Evolutionary conservation across 495 filamentous ascomycete species (phyloP).

Genomic region (Hypoxylon lienhwacheense): DNA sequence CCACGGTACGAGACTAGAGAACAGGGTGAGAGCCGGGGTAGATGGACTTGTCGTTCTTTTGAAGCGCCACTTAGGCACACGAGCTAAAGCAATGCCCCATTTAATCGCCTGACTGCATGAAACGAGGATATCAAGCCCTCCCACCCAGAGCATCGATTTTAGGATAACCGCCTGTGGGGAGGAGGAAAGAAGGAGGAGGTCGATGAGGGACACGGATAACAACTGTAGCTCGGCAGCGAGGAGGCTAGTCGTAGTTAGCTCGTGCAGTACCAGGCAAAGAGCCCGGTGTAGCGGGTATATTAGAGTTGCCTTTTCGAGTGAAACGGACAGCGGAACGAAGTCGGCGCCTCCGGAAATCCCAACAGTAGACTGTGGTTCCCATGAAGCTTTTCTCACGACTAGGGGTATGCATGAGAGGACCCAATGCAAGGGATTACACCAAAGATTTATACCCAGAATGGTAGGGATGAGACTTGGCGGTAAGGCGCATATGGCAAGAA

Average conservation of each 20-base stretch:
- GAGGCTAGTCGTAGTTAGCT: slow-evolving; percentile 84
- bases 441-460: slow-evolving; percentile 12
- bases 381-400: slow-evolving; percentile 34
- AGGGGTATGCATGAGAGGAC: slow-evolving; percentile 65
- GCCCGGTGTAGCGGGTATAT: slow-evolving; percentile 87
- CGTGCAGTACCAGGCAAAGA: slow-evolving; percentile 70
- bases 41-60: slow-evolving; percentile 48
- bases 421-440: slow-evolving; percentile 70
- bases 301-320: slow-evolving; percentile 64
- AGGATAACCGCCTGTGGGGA: slow-evolving; percentile 87
- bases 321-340: slow-evolving; percentile 31
- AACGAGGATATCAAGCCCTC: slow-evolving; percentile 74
- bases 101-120: slow-evolving; percentile 73
- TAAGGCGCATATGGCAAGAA: slow-evolving; percentile 76
- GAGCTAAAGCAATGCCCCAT: slow-evolving; percentile 82
- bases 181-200: slow-evolving; percentile 72
- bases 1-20: slow-evolving; percentile 38
- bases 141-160: slow-evolving; percentile 82
- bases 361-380: background rate
- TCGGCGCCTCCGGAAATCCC: background rate
- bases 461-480: slow-evolving; percentile 74
- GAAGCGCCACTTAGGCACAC: slow-evolving; percentile 91
- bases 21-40: slow-evolving; percentile 29
- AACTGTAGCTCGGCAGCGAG: slow-evolving; percentile 85
- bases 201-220: slow-evolving; percentile 78